Base-by-base conservation (phyloP, 148 eudicot genomes). In the Silene conica region DNA sequence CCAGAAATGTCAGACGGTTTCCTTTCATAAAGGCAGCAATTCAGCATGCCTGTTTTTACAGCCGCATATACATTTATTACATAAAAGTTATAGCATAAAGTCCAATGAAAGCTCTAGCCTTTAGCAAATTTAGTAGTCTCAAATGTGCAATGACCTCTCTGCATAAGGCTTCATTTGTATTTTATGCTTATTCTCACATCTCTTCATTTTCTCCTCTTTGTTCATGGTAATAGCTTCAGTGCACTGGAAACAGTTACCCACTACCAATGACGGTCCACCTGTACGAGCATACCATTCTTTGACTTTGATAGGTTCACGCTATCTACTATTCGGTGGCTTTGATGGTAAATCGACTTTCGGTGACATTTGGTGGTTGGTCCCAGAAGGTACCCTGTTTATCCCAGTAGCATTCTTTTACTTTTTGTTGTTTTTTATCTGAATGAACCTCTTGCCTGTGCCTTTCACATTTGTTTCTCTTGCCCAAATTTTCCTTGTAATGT, bases 291-390 rank as follows among this genome's bases (percentile, higher is more conserved):
- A 95, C 81, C 97, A 95, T 82, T 74, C 96, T 65, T 79, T 95
- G 89, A 89, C 90, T 43, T 78, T 79, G 62, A 72, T 90, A 67
- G 94, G 97, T 66, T 89, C 92, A 55, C 89, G 91, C 21, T 90
- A 89, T 80, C 71, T 95, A 65, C 75, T 95, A 64, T 95, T 90
- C 86, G 99, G 99, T 34, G 99, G 99, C 59, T 95, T 95, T 86
- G 96, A 95, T 85, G 97, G 99, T 67, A 95, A 95, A 81, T 83
- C 90, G 61, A 92, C 99, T 69, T 92, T 85, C 85, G 97, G 89
- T 70, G 99, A 95, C 80, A 78, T 95, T 52, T 95, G 97, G 99
- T 95, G 99, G 99, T 83, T 95, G 82, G 99, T 95, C 81, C 91
- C 97, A 48, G 99, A 95, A 92, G 99, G 99, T 95, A 86, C 70